phyloP scores from a whole-genome alignment of 257 asterid genomes.

The Fraxinus excelsior region DNA sequence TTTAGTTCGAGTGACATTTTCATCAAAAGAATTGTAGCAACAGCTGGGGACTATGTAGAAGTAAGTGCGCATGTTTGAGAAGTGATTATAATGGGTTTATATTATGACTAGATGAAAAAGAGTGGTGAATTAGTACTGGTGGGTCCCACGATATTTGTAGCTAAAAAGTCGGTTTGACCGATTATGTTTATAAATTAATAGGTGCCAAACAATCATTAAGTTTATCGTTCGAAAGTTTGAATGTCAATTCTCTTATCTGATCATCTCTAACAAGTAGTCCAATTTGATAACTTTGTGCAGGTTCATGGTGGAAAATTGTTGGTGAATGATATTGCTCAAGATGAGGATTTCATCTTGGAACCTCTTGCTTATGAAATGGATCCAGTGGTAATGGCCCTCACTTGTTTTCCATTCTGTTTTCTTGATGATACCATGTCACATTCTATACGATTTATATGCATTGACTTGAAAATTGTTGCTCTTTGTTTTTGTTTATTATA shows the following conservation, averaged over 20 bases:
- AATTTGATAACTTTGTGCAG: conserved; percentile 38
- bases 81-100: too few relatives aligned
- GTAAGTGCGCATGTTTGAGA: conserved; percentile 31
- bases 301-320: conserved; percentile 74
- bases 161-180: too few relatives aligned
- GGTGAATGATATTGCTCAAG: conserved; percentile 71
- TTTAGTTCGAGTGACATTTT: conserved; percentile 67
- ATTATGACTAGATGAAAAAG: too few relatives aligned
- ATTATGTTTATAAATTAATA: too few relatives aligned
- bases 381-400: conserved; percentile 54
- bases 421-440: background rate
- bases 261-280: conserved; percentile 17
- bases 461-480: conserved; percentile 3
- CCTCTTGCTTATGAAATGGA: conserved; percentile 87
- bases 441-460: background rate
- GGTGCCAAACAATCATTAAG: conserved; percentile 5
- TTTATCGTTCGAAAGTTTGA: conserved; percentile 1
- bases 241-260: conserved; percentile 3
- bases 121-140: too few relatives aligned
- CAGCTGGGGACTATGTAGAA: conserved; percentile 85
- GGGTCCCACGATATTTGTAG: too few relatives aligned
- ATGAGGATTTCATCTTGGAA: conserved; percentile 87
- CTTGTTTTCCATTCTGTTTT: conserved; percentile 10
- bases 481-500: conserved; percentile 29
- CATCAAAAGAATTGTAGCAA: conserved; percentile 89